Evolutionary conservation across 805 yeast genomes (phyloP).

Genomic region (Ogataea nonfermentans): DNA sequence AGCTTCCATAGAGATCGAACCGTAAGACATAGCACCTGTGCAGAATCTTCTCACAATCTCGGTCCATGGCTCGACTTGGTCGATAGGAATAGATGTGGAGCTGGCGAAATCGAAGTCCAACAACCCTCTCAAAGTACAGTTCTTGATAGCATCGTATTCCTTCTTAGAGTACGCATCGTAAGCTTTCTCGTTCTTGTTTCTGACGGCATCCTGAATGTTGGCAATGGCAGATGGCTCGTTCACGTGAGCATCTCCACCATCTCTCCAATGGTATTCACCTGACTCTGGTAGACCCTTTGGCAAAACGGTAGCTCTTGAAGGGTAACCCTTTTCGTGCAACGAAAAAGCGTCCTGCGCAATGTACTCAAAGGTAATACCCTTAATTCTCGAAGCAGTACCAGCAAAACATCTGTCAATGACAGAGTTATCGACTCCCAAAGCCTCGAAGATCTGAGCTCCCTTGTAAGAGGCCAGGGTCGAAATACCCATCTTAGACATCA

Average conservation of each 20-base stretch:
- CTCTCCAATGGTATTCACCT: slow-evolving; percentile 98
- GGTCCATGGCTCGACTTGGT: slow-evolving; percentile 99
- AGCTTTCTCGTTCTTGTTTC: slow-evolving; percentile 92
- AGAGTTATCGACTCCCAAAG: slow-evolving; percentile 91
- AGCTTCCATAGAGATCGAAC: slow-evolving; percentile 97
- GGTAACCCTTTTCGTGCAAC: slow-evolving; percentile 89
- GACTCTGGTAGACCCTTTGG: slow-evolving; percentile 83
- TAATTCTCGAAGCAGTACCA: slow-evolving; percentile 95
- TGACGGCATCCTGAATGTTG: slow-evolving; percentile 94
- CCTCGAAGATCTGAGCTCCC: slow-evolving; percentile 98
- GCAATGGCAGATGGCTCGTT: slow-evolving; percentile 96
- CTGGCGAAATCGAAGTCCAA: slow-evolving; percentile 82
- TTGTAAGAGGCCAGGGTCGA: slow-evolving; percentile 97
- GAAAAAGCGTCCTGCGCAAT: slow-evolving; percentile 96
- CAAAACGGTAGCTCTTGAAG: slow-evolving; percentile 66
- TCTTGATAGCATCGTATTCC: slow-evolving; percentile 87
- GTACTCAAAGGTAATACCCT: slow-evolving; percentile 92
- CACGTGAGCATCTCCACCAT: slow-evolving; percentile 94
- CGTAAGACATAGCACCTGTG: slow-evolving; percentile 99
- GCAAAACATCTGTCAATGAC: slow-evolving; percentile 95
- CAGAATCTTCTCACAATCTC: slow-evolving; percentile 96
- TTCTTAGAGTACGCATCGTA: slow-evolving; percentile 86
- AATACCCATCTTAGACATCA: slow-evolving; percentile 99
- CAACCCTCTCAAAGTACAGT: slow-evolving; percentile 92
- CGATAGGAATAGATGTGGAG: slow-evolving; percentile 80